These are phyloP conservation scores for Aplosporella prunicola DNA, from an alignment of 2,329 filamentous ascomycete species.

Conservation along the genomic window DNA sequence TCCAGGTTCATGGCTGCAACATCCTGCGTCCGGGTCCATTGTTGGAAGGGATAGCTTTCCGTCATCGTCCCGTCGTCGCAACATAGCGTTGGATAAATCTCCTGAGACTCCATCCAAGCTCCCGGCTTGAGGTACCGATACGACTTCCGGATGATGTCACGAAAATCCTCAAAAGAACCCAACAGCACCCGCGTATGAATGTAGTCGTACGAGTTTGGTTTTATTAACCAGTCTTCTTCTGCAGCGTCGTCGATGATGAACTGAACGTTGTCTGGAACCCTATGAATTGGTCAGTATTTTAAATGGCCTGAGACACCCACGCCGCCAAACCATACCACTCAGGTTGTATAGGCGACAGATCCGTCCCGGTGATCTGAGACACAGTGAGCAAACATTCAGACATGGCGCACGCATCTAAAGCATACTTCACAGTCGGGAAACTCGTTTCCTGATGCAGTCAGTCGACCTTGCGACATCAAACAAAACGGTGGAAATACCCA, in stretches of 20 bases:
- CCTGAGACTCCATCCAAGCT: slow-evolving; percentile 40
- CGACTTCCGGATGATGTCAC: slow-evolving; percentile 43
- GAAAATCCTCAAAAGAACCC: slow-evolving; percentile 50
- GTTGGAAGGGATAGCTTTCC: slow-evolving; percentile 36
- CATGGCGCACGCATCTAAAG: background rate
- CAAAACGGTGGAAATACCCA: slow-evolving; percentile 23
- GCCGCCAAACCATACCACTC: slow-evolving; percentile 19
- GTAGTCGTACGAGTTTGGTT: slow-evolving; percentile 44
- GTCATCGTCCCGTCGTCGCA: slow-evolving; percentile 48
- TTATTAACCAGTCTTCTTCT: slow-evolving; percentile 48
- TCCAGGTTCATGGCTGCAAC: slow-evolving; percentile 38
- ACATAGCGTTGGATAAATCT: slow-evolving; percentile 35
- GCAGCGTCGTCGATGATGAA: slow-evolving; percentile 65
- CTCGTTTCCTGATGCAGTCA: slow-evolving; percentile 23
- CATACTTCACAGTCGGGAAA: slow-evolving; percentile 26
- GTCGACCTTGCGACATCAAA: slow-evolving; percentile 1
- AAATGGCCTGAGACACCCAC: background rate
- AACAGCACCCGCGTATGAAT: slow-evolving; percentile 51
- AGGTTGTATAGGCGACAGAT: slow-evolving; percentile 33
- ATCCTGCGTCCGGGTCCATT: slow-evolving; percentile 37
- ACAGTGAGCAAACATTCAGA: slow-evolving; percentile 13
- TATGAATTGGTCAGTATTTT: slow-evolving; percentile 10
- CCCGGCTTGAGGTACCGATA: slow-evolving; percentile 48
- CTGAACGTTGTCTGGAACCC: slow-evolving; percentile 59
- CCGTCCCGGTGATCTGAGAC: slow-evolving; percentile 31